These are phyloP conservation scores for Ophiostoma perfectum DNA, from an alignment of 2,329 filamentous ascomycete genomes.

Conservation along the genomic window DNA sequence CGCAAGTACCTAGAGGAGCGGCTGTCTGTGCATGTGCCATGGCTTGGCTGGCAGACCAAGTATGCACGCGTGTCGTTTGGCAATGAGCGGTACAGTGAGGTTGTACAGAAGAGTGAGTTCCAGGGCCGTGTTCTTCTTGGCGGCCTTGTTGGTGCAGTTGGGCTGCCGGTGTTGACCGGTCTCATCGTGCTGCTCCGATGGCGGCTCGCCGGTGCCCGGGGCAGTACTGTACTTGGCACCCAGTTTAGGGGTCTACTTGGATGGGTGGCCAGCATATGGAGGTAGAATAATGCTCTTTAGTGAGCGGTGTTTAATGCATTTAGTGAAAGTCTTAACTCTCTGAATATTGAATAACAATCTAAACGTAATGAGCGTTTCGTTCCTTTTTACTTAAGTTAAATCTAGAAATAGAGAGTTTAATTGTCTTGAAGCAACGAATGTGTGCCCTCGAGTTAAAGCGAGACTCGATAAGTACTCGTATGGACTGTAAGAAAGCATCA, in stretches of 20 bases:
- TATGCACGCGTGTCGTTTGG: conserved; percentile 91
- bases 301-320: too few species aligned
- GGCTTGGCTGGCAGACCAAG: conserved; percentile 82
- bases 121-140: conserved; percentile 60
- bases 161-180: conserved; percentile 28
- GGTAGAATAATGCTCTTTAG: neutral
- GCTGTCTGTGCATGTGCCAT: conserved; percentile 68
- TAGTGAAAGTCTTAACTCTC: too few species aligned
- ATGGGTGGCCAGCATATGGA: neutral
- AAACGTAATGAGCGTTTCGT: too few species aligned
- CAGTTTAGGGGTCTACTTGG: neutral
- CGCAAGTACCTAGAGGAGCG: conserved; percentile 84
- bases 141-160: conserved; percentile 36
- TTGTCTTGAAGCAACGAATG: too few species aligned
- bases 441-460: too few species aligned
- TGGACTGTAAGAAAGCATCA: too few species aligned
- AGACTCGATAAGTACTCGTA: too few species aligned
- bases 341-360: too few species aligned
- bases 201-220: conserved; percentile 8
- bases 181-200: conserved; percentile 22
- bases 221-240: neutral
- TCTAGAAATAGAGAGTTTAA: too few species aligned
- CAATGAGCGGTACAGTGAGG: conserved; percentile 83
- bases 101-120: conserved; percentile 61
- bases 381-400: too few species aligned